Evolutionary conservation across 1,284 basidiomycete genomes (phyloP), one percentile per base, ranked within the genome.

Genomic region (Apiotrichum gamsii): DNA sequence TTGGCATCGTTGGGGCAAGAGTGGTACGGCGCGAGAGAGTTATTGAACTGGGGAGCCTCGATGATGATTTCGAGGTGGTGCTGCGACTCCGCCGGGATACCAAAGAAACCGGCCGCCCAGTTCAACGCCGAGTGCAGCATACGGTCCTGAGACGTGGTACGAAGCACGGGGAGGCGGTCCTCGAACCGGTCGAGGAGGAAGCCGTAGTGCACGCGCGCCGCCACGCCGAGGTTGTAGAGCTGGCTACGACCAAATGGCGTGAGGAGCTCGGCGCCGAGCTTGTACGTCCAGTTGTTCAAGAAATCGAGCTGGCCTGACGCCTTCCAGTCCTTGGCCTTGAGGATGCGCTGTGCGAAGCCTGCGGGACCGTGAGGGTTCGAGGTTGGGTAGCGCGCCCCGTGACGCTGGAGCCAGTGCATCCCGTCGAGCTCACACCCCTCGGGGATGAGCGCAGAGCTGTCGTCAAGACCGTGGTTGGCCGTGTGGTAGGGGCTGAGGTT

Each of bases 171-270:
- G 3, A 72, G 51, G n/a, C 63, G 45, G 14, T 61, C 68, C 23
- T 60, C 56, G 57, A 74, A 67, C 33, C 62, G 65, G 40, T 74
- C 65, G 10, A 74, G 58, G 20, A 74, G 52, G 56, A 64, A 70
- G 0, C 72, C 72, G 47, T 74, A 74, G 56, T 73, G 72, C 35
- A 73, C 40, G 20, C 72, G 47, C 5, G 70, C 67, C 1, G 70
- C 56, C 0, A 72, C 70, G 20, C 72, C 72, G 8, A 73, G 62
- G 44, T 71, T 67, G 70, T 67, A 72, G 10, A 72, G 65, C 62
- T 78, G 73, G 43, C 67, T 64, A 15, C 75, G 57, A 9, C 78
- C 78, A 42, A 76, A 74, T 0, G 77, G 76, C 3, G 74, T 75
- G 20, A 78, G 63, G 11, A 77, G 56, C 54, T 77, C 76, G 2